Evolutionary conservation across 2,329 filamentous ascomycete species (phyloP), one percentile per base, ranked within the genome.

Genomic region (Trichocomaceae sp.): DNA sequence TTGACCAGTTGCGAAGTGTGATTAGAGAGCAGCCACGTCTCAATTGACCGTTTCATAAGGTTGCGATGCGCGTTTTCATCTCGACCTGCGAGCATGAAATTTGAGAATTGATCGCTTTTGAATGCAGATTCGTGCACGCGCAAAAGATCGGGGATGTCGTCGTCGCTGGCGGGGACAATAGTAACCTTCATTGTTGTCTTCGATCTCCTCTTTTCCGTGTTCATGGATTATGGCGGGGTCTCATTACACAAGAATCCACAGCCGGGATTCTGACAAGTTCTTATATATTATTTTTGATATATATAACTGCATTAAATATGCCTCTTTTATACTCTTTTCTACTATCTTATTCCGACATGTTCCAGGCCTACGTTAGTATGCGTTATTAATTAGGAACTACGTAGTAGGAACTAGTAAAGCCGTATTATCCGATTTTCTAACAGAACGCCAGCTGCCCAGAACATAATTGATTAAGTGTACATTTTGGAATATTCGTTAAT

Each of bases 401-500:
- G n/a, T n/a, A n/a, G n/a, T n/a, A n/a, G n/a, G n/a, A n/a, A n/a
- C n/a, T n/a, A n/a, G n/a, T n/a, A n/a, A n/a, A n/a, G n/a, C n/a
- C n/a, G n/a, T n/a, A n/a, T n/a, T n/a, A n/a, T n/a, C n/a, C n/a
- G n/a, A n/a, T n/a, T n/a, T n/a, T n/a, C n/a, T 41, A 51, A 51
- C 10, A 46, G 7, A 56, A 56, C 54, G 54, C 55, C 55, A 45
- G 31, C 17, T 50, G 41, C 48, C 39, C 35, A 56, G 46, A 26
- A 41, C 37, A 50, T 57, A 57, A n/a, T n/a, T n/a, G n/a, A n/a
- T n/a, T n/a, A n/a, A 54, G 55, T 57, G 35, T 57, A 57, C 55
- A 54, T 46, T 26, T 26, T 29, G 33, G 8, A 41, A 33, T 15
- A 46, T 42, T 53, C 45, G 31, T 47, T 37, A 37, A 37, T 47